Base-by-base conservation (phyloP, 305 asterid species). In the Lippia alba region DNA sequence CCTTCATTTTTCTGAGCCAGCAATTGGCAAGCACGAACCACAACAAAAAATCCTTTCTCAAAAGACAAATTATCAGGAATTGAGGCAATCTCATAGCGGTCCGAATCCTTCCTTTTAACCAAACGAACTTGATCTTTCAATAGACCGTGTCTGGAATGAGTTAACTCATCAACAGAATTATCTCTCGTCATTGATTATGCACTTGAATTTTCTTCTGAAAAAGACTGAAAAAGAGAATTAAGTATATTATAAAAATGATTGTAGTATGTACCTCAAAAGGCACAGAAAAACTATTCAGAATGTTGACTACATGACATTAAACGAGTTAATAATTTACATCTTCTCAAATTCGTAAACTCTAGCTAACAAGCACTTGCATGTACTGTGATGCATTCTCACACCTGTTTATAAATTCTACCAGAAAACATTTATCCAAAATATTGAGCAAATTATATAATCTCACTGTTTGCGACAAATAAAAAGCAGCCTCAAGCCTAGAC, bases 21-120 rank as follows among this genome's bases (percentile, higher is more conserved):
- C 82, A 93, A 78, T 67, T 92, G 98, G 85, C 96, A 92, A 1
- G 99, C 97, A 4, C 97, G 90, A 46, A 96, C 87, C 3, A 88
- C 96, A 69, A 83, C 97, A 80, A 96, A 96, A 80, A 96, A 96
- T 4, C 99, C 99, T 80, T 96, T 96, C 85, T 96, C 99, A 75
- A 92, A 96, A 60, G 97, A 93, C 84, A 96, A 82, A 67, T 81
- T 82, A 63, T 88, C 96, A 15, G 89, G 80, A 75, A 96, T 87
- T 0, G 91, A 87, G 24, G 80, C 84, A 56, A 92, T 82, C 81
- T 88, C 98, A 79, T 84, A 89, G 79, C 97, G 92, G 74, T 80
- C 79, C 20, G 88, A 86, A 67, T 85, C 92, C 87, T 82, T 96
- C 84, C 89, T 86, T 82, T 89, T 92, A 61, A 88, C 89, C 66